phyloP scores from a whole-genome alignment of 352 stramenopile genomes.

The Elongisporangium senticosum region DNA sequence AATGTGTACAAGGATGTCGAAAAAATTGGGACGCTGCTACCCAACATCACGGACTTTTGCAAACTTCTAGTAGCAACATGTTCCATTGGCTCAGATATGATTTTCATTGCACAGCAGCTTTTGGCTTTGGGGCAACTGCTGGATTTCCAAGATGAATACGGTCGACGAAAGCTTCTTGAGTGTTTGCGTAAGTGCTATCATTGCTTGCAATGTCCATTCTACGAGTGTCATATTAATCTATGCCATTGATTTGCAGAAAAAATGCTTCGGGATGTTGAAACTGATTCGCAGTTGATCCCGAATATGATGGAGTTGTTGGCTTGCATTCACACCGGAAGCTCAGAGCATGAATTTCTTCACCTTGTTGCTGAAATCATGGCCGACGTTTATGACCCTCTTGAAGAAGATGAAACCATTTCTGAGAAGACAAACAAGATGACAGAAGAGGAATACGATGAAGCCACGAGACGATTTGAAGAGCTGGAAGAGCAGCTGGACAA shows the following conservation, averaged over 20 bases:
- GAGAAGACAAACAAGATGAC: conserved; percentile 26
- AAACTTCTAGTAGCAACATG: conserved; percentile 52
- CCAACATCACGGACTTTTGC: conserved; percentile 66
- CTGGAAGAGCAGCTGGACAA: conserved; percentile 54
- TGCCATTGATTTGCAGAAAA: conserved; percentile 33
- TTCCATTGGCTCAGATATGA: conserved; percentile 34
- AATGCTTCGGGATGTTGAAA: conserved; percentile 45
- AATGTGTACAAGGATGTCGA: conserved; percentile 53
- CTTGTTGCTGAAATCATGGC: conserved; percentile 72
- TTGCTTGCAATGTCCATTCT: neutral
- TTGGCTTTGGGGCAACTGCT: conserved; percentile 54
- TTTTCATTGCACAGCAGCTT: conserved; percentile 68
- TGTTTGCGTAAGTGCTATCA: conserved; percentile 36
- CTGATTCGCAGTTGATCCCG: conserved; percentile 52
- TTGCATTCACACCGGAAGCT: conserved; percentile 60
- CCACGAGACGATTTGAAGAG: conserved; percentile 56
- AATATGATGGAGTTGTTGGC: conserved; percentile 75
- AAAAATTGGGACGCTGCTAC: conserved; percentile 41
- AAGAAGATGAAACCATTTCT: conserved; percentile 26
- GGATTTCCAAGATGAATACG: conserved; percentile 80
- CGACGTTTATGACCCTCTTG: conserved; percentile 70
- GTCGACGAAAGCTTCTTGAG: conserved; percentile 61
- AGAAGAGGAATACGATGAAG: conserved; percentile 46
- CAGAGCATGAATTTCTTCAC: conserved; percentile 74
- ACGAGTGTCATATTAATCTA: conserved; percentile 3